Conservation (phyloP, 1,139 yeast genomes). For the Yamadazyma sp. region DNA sequence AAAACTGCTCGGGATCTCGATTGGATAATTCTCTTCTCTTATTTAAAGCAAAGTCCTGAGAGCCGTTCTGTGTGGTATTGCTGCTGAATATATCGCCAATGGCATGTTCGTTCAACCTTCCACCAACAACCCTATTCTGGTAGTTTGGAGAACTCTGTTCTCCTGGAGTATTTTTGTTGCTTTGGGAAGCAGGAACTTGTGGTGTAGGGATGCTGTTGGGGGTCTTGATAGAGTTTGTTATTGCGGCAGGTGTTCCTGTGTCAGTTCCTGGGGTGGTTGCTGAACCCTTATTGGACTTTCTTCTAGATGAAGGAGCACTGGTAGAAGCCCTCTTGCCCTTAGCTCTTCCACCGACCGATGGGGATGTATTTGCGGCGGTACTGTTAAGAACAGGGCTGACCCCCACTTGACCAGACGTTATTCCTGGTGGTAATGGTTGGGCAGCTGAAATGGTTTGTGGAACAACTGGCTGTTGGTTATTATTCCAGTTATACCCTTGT, state of each 20-base stretch:
- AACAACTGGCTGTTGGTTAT: slow-evolving; percentile 1
- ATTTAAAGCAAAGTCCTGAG: slow-evolving; percentile 32
- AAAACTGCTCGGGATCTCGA: slow-evolving; percentile 49
- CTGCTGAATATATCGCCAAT: slow-evolving; percentile 26
- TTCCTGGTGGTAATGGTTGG: slow-evolving; percentile 11
- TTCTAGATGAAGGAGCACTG: slow-evolving; percentile 17
- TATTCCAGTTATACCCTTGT: slow-evolving; percentile 3
- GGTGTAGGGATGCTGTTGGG: slow-evolving; percentile 50
- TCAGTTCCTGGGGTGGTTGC: slow-evolving; percentile 35
- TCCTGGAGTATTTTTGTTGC: slow-evolving; percentile 44
- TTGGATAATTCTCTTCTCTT: slow-evolving; percentile 48
- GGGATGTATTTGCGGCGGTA: slow-evolving; percentile 10
- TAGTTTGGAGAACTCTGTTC: slow-evolving; percentile 38
- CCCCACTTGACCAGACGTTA: slow-evolving; percentile 10
- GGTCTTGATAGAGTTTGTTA: slow-evolving; percentile 42
- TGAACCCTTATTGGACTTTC: slow-evolving; percentile 31
- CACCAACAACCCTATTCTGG: slow-evolving; percentile 14
- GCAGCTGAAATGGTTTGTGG: slow-evolving; percentile 5
- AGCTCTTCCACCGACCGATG: slow-evolving; percentile 16
- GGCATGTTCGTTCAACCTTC: slow-evolving; percentile 21
- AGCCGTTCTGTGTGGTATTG: slow-evolving; percentile 8
- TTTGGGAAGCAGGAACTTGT: slow-evolving; percentile 33
- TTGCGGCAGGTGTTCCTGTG: slow-evolving; percentile 42
- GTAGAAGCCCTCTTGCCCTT: slow-evolving; percentile 20
- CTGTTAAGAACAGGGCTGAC: slow-evolving; percentile 15